Percentiles rank a stretch among this genome's conserved stretches.
phyloP scores from a whole-genome alignment of 2,329 filamentous ascomycete genomes.

The Xylariaceae sp. region DNA sequence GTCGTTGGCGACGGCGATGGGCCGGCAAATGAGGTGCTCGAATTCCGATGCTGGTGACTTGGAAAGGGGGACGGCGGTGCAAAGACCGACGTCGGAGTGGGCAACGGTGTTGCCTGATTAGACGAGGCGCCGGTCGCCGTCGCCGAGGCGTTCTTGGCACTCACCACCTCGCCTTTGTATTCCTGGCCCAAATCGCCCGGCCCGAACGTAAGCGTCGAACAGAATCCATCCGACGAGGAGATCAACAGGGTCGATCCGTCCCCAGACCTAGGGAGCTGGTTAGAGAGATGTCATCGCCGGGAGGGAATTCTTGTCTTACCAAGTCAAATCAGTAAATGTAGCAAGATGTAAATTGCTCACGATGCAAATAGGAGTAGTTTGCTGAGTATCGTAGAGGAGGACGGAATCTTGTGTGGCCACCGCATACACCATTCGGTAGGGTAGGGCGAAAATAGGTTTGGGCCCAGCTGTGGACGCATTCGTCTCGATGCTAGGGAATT shows the following conservation, averaged over 20 bases:
- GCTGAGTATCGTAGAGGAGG: constrained; percentile 92
- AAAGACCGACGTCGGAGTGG: constrained; percentile 63
- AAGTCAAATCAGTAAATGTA: constrained; percentile 93
- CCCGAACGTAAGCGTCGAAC: constrained; percentile 81
- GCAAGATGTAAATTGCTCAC: constrained; percentile 97
- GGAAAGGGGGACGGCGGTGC: constrained; percentile 58
- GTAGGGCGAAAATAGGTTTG: constrained; percentile 72
- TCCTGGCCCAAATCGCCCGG: constrained; percentile 79
- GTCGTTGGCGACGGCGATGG: constrained; percentile 56
- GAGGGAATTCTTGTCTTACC: constrained; percentile 54
- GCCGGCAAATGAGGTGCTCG: constrained; percentile 53
- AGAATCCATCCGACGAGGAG: constrained; percentile 98
- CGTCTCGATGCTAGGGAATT: constrained; percentile 42
- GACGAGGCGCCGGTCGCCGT: constrained; percentile 44
- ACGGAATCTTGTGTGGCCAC: constrained; percentile 96
- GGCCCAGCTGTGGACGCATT: constrained; percentile 53
- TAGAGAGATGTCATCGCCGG: constrained; percentile 19
- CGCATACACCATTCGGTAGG: constrained; percentile 93
- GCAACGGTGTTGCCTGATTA: constrained; percentile 63
- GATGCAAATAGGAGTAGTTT: constrained; percentile 86
- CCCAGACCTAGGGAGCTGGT: constrained; percentile 55
- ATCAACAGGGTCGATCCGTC: constrained; percentile 80
- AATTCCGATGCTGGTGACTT: constrained; percentile 55
- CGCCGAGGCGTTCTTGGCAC: constrained; percentile 42
- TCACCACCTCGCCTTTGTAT: constrained; percentile 66